These are phyloP conservation scores for Termitomyces sp. DNA, from an alignment of 768 basidiomycete species.

Conservation along the genomic window DNA sequence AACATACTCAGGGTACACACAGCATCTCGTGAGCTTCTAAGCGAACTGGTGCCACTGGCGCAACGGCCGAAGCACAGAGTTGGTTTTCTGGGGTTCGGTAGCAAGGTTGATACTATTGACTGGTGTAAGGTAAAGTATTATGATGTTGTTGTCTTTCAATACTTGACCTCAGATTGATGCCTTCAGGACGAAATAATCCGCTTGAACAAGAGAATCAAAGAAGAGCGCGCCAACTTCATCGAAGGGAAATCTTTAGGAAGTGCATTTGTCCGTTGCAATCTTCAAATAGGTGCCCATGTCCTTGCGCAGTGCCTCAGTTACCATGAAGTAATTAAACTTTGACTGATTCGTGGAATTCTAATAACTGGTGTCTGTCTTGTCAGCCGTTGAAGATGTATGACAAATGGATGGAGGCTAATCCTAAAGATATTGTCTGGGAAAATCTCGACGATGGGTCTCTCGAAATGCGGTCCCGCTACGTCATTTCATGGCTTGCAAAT, in stretches of 20 bases:
- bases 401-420: slow-evolving; percentile 54
- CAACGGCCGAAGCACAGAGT: background rate
- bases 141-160: background rate
- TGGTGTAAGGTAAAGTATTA: background rate
- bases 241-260: slow-evolving; percentile 46
- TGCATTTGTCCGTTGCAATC: slow-evolving; percentile 63
- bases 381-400: slow-evolving; percentile 54
- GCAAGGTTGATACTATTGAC: background rate
- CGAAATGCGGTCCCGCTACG: slow-evolving; percentile 49
- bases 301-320: slow-evolving; percentile 55
- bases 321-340: slow-evolving; percentile 31
- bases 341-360: background rate
- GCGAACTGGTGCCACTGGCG: background rate
- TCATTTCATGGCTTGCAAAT: slow-evolving; percentile 51
- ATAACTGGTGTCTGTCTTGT: background rate
- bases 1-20: background rate
- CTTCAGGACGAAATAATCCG: background rate
- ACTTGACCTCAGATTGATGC: background rate
- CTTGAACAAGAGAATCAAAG: slow-evolving; percentile 36
- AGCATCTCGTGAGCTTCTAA: background rate
- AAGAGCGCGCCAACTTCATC: slow-evolving; percentile 27
- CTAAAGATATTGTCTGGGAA: slow-evolving; percentile 53
- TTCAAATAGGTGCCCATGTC: slow-evolving; percentile 72
- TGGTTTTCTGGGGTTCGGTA: background rate
- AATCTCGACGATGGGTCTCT: slow-evolving; percentile 47